Evolutionary conservation across 352 stramenopile genomes (phyloP).

Genomic region (Globisporangium cylindrosporum): DNA sequence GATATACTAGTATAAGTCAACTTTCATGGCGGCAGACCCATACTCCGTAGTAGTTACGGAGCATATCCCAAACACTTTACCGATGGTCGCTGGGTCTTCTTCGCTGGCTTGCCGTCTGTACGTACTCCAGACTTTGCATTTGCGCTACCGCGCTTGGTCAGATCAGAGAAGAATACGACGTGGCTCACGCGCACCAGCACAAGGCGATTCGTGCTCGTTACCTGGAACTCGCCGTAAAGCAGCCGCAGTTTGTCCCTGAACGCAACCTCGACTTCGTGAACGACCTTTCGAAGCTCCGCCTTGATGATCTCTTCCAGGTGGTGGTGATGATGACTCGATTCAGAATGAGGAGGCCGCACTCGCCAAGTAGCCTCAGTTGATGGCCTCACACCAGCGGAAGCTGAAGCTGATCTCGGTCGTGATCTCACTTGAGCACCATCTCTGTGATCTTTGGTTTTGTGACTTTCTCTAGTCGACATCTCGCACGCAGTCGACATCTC

Average conservation of each 20-base stretch:
- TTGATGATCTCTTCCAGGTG: slow-evolving; percentile 49
- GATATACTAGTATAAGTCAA: background rate
- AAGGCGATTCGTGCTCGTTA: slow-evolving; percentile 50
- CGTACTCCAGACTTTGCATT: background rate
- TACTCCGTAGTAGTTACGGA: background rate
- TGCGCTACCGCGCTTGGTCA: slow-evolving; percentile 15
- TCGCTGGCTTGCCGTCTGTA: background rate
- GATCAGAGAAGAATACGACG: slow-evolving; percentile 57
- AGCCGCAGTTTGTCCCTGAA: slow-evolving; percentile 43
- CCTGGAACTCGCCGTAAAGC: slow-evolving; percentile 53
- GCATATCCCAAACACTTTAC: slow-evolving; percentile 1
- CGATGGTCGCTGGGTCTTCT: slow-evolving; percentile 15
- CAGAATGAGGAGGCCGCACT: background rate
- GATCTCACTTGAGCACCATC: background rate
- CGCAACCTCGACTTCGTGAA: slow-evolving; percentile 41
- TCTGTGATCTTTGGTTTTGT: background rate
- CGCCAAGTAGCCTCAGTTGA: background rate
- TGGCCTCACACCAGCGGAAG: background rate
- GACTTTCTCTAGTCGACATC: background rate
- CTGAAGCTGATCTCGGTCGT: background rate
- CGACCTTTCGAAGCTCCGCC: slow-evolving; percentile 39
- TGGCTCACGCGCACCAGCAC: slow-evolving; percentile 52
- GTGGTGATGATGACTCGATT: background rate
- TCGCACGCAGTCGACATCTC: background rate
- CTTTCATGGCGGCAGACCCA: background rate